These are phyloP conservation scores for Colletotrichum kahawae DNA, from an alignment of 2,329 filamentous ascomycete genomes.

Conservation along the genomic window DNA sequence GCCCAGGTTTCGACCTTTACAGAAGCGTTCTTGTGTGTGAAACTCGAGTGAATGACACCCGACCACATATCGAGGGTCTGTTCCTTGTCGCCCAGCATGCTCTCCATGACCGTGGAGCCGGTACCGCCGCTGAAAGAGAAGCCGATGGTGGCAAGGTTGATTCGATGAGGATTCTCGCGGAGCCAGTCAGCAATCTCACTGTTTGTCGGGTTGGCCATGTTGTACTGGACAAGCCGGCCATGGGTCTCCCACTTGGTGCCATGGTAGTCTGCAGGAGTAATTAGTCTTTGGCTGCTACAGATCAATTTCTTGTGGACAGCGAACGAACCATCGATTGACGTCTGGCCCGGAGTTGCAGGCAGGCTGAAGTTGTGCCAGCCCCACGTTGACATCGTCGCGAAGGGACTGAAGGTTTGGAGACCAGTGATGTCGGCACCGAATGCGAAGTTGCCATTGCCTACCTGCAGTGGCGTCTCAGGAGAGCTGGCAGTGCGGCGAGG, in stretches of 20 bases:
- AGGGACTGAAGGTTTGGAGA: conserved; percentile 50
- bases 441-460: conserved; percentile 55
- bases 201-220: conserved; percentile 45
- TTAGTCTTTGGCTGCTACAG: neutral
- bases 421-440: conserved; percentile 53
- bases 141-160: conserved; percentile 55
- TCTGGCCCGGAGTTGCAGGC: conserved; percentile 42
- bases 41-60: conserved; percentile 47
- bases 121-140: conserved; percentile 44
- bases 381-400: conserved; percentile 52
- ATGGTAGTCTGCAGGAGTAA: conserved; percentile 35
- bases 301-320: neutral
- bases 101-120: conserved; percentile 38
- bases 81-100: conserved; percentile 39
- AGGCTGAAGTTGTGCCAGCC: conserved; percentile 55
- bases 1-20: conserved; percentile 50
- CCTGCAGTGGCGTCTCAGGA: conserved; percentile 54
- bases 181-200: conserved; percentile 47
- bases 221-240: conserved; percentile 44
- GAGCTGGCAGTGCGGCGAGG: conserved; percentile 52
- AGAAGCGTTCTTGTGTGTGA: conserved; percentile 41
- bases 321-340: conserved; percentile 10
- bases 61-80: conserved; percentile 55
- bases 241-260: conserved; percentile 50
- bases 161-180: conserved; percentile 54